Percentiles rank a stretch among this genome's conserved stretches.
Evolutionary conservation across 768 basidiomycete genomes (phyloP).

Genomic region (Paxillus rubicundulus): DNA sequence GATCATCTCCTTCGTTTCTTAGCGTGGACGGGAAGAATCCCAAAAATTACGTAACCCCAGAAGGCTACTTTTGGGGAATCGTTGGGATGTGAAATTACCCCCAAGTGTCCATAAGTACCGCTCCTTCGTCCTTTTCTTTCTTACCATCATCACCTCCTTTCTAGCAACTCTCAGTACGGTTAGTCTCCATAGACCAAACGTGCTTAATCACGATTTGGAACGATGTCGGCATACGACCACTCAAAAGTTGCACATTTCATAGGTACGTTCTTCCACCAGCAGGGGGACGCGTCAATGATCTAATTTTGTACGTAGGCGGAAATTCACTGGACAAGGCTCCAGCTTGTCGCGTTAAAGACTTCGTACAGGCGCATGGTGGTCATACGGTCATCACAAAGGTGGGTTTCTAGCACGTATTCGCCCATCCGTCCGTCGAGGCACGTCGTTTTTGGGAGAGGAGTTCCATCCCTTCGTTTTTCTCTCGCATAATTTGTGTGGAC

Average conservation of each 20-base stretch:
- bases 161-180: conserved; percentile 8
- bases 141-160: conserved; percentile 19
- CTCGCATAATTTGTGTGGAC: neutral
- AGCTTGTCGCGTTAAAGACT: conserved; percentile 79
- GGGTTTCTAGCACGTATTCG: conserved; percentile 25
- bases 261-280: conserved; percentile 36
- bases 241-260: conserved; percentile 63
- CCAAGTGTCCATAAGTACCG: conserved; percentile 5
- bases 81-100: conserved; percentile 19
- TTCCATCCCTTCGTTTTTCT: neutral
- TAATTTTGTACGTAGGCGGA: conserved; percentile 60
- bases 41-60: conserved; percentile 32
- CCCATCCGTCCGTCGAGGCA: conserved; percentile 8
- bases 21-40: neutral
- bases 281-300: conserved; percentile 11
- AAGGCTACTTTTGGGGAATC: conserved; percentile 29
- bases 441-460: neutral
- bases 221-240: conserved; percentile 47
- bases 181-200: conserved; percentile 7
- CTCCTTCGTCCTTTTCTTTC: conserved; percentile 9
- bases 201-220: conserved; percentile 7
- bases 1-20: no score
- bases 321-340: conserved; percentile 87
- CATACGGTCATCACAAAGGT: conserved; percentile 99
- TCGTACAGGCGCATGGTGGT: conserved; percentile 86